phyloP scores from a whole-genome alignment of 148 eudicot genomes.

The Rhododendron mucronatum region DNA sequence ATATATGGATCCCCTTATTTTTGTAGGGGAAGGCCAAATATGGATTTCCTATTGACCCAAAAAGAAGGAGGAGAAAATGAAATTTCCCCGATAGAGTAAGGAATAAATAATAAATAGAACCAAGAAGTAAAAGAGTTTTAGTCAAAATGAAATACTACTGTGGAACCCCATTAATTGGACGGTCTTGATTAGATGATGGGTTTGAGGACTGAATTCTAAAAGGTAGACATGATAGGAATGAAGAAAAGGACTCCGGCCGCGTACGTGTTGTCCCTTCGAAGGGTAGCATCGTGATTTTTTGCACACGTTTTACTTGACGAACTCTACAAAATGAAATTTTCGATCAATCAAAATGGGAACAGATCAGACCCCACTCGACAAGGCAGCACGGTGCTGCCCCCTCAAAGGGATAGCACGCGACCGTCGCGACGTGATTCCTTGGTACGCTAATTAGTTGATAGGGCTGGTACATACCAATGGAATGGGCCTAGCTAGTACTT shows the following conservation, averaged over 20 bases:
- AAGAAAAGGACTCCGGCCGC: background rate
- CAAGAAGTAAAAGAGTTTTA: background rate
- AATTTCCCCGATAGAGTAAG: background rate
- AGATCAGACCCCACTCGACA: rapidly evolving
- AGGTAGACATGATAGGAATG: background rate
- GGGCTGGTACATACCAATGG: background rate
- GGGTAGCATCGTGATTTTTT: too few species aligned
- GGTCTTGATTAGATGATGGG: background rate
- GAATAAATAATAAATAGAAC: background rate
- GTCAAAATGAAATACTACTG: background rate
- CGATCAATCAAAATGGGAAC: too few species aligned
- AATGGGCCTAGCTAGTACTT: background rate
- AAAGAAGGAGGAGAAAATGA: background rate
- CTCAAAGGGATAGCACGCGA: too few species aligned
- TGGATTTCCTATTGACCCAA: too few species aligned
- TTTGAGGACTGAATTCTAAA: background rate
- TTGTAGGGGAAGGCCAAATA: background rate
- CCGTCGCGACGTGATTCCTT: too few species aligned
- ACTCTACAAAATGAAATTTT: too few species aligned
- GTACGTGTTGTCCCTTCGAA: too few species aligned
- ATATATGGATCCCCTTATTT: background rate
- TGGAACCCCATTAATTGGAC: background rate
- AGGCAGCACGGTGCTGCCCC: too few species aligned
- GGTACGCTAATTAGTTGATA: background rate
- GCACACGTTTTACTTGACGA: too few species aligned